A percentile compares a stretch with the other conserved stretches of the same genome.
Conservation (phyloP, 2,329 filamentous ascomycete species). For the Scytalidium lignicola region DNA sequence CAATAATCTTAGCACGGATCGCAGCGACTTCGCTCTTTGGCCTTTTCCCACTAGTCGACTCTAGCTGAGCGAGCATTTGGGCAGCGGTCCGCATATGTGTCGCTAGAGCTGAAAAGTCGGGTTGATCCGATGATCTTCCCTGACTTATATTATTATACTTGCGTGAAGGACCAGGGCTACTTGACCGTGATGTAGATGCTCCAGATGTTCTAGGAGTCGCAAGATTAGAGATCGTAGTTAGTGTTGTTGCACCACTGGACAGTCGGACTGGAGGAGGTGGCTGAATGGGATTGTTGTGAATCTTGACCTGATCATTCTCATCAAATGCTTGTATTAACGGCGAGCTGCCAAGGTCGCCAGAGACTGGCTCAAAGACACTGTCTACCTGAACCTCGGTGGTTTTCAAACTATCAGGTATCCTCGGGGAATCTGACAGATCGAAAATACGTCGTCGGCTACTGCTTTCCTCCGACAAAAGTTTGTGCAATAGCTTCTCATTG, state of each 20-base stretch:
- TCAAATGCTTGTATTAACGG: conserved; percentile 58
- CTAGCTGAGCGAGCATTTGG: conserved; percentile 80
- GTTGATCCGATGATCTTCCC: conserved; percentile 57
- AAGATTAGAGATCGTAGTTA: conserved; percentile 54
- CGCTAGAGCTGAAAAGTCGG: conserved; percentile 75
- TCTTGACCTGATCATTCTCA: conserved; percentile 22
- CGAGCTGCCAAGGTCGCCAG: conserved; percentile 71
- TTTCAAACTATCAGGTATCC: conserved; percentile 36
- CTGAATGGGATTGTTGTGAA: conserved; percentile 14
- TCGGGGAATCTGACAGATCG: conserved; percentile 63
- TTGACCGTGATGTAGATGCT: conserved; percentile 62
- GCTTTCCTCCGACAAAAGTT: conserved; percentile 52
- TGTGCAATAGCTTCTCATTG: conserved; percentile 61
- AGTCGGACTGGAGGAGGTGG: conserved; percentile 43
- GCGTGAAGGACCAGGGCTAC: conserved; percentile 56
- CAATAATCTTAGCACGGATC: conserved; percentile 81
- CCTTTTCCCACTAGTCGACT: conserved; percentile 73
- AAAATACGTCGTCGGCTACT: conserved; percentile 55
- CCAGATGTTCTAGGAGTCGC: conserved; percentile 66
- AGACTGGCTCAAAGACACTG: conserved; percentile 79
- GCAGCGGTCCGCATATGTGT: conserved; percentile 85
- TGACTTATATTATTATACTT: conserved; percentile 56
- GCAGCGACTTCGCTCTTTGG: conserved; percentile 76
- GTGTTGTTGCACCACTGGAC: conserved; percentile 56
- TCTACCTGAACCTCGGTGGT: conserved; percentile 40